Evolutionary conservation across 1,284 basidiomycete species (phyloP).

Genomic region (Coniophora puteana): DNA sequence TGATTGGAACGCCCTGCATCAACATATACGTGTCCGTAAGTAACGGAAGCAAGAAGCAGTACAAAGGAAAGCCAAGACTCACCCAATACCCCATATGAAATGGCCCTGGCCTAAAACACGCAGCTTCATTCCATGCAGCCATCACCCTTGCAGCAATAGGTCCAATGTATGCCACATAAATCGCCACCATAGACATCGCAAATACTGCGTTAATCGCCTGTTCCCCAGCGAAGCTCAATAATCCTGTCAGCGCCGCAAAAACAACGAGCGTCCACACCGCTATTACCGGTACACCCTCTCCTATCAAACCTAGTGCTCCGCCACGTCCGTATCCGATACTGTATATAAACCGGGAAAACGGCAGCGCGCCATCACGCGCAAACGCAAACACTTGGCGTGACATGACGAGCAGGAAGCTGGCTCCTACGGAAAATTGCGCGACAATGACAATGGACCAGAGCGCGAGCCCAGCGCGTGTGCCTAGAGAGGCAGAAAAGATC

Average conservation of each 20-base stretch:
- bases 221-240: conserved; percentile 22
- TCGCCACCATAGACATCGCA: conserved; percentile 15
- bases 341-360: conserved; percentile 19
- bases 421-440: too few species aligned
- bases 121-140: too few species aligned
- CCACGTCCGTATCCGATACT: conserved; percentile 20
- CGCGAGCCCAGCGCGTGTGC: too few species aligned
- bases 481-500: too few species aligned
- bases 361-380: conserved; percentile 32
- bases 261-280: conserved; percentile 25
- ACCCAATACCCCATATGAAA: conserved; percentile 31
- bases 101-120: conserved; percentile 27
- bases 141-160: conserved; percentile 23
- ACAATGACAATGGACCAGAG: too few species aligned
- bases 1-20: conserved; percentile 21
- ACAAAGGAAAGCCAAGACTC: background rate
- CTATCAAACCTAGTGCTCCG: too few species aligned
- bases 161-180: conserved; percentile 19
- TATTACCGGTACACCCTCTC: conserved; percentile 30
- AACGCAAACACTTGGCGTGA: conserved; percentile 66
- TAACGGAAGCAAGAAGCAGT: background rate
- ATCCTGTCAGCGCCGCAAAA: conserved; percentile 21
- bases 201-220: conserved; percentile 28
- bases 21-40: too few species aligned
- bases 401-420: conserved; percentile 33